Conservation (phyloP, 768 basidiomycete genomes). For the Nevesoporus exiguus region DNA sequence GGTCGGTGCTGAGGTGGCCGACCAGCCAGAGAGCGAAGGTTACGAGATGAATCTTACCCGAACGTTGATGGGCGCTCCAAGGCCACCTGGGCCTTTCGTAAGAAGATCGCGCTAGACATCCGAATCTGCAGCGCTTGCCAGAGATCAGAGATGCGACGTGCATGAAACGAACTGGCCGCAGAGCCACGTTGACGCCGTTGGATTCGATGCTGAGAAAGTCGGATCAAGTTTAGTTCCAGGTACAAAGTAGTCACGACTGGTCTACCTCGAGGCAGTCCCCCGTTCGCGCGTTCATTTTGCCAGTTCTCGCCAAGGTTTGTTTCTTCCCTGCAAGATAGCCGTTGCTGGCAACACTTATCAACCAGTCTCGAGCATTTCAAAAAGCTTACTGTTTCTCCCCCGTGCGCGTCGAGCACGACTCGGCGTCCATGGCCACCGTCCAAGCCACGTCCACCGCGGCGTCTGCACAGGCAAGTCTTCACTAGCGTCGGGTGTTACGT, state of each 20-base stretch:
- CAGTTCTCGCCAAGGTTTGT: background rate
- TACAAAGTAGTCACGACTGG: constrained; percentile 2
- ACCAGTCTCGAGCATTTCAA: background rate
- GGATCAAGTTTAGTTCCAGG: constrained; percentile 8
- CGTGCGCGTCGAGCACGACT: background rate
- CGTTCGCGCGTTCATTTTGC: constrained; percentile 23
- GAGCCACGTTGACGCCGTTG: background rate
- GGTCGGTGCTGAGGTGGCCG: background rate
- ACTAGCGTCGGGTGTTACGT: background rate
- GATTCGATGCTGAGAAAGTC: background rate
- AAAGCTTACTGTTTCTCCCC: background rate
- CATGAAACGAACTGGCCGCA: background rate
- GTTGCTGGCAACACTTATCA: constrained; percentile 7
- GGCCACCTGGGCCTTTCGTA: background rate
- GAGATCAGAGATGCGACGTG: background rate
- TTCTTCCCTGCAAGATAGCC: constrained; percentile 11
- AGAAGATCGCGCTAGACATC: background rate
- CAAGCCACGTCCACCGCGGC: background rate
- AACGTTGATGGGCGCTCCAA: background rate
- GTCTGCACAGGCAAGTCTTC: constrained; percentile 14
- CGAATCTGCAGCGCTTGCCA: background rate
- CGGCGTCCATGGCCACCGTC: constrained; percentile 3
- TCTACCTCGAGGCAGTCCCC: constrained; percentile 18
- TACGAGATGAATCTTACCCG: background rate
- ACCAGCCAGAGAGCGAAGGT: background rate